Evolutionary conservation across 768 basidiomycete species (phyloP).

Genomic region (Auricularia sp.): DNA sequence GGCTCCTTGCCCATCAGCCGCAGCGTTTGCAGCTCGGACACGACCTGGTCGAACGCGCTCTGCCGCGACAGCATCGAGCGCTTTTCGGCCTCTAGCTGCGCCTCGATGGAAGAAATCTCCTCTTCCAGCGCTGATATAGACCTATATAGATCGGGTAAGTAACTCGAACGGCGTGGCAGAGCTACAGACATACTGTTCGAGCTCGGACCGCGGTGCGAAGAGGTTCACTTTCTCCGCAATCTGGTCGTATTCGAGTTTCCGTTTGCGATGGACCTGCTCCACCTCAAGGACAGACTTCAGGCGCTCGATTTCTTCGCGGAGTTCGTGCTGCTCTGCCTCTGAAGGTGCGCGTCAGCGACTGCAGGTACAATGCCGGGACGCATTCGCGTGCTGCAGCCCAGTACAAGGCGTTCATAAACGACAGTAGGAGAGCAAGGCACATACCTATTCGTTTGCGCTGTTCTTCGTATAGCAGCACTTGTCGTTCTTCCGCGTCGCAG

Average conservation of each 20-base stretch:
- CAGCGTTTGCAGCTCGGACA: conserved; percentile 44
- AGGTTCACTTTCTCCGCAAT: conserved; percentile 77
- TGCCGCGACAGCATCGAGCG: conserved; percentile 61
- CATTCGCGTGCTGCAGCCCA: no score
- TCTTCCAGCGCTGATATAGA: conserved; percentile 61
- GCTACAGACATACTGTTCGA: conserved; percentile 50
- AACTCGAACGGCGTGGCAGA: neutral
- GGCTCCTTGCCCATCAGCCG: conserved; percentile 62
- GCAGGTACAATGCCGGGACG: no score
- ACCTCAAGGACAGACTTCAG: conserved; percentile 69
- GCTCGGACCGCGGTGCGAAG: conserved; percentile 64
- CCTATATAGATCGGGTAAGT: conserved; percentile 27
- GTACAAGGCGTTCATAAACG: neutral
- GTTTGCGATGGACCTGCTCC: conserved; percentile 61
- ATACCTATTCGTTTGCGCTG: conserved; percentile 64
- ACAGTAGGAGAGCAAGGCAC: conserved; percentile 17
- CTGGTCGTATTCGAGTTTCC: conserved; percentile 81
- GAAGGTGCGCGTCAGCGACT: neutral
- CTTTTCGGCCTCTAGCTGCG: conserved; percentile 67
- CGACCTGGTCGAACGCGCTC: conserved; percentile 52
- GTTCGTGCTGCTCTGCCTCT: conserved; percentile 64
- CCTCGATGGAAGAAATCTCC: conserved; percentile 64
- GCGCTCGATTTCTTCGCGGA: conserved; percentile 64
- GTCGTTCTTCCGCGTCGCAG: conserved; percentile 75
- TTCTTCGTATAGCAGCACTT: conserved; percentile 74